Evolutionary conservation across 2,329 filamentous ascomycete species (phyloP).

Genomic region (Mycosphaerella arachidis): DNA sequence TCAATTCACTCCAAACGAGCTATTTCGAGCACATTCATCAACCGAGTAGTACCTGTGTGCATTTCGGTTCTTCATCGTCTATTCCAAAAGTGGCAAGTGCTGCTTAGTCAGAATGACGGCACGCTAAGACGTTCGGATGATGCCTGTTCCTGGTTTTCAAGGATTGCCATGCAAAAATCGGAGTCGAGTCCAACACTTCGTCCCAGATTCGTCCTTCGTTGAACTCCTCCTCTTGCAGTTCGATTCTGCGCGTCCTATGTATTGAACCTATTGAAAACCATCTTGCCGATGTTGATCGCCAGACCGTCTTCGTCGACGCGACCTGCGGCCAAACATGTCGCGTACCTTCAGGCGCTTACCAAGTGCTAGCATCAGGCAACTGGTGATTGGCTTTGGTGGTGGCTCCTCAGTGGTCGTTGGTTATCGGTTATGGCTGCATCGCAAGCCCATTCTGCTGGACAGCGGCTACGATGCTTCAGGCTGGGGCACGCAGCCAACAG

Average conservation of each 20-base stretch:
- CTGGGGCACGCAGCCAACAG: not conserved
- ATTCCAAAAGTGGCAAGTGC: constrained; percentile 3
- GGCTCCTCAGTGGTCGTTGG: constrained; percentile 14
- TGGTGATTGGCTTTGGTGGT: constrained; percentile 13
- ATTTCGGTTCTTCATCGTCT: not conserved
- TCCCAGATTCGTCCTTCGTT: not conserved
- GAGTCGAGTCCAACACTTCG: not conserved
- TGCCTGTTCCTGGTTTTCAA: constrained; percentile 4
- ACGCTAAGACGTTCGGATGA: not conserved
- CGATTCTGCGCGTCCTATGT: not conserved
- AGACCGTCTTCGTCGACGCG: constrained; percentile 3
- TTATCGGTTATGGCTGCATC: constrained; percentile 14
- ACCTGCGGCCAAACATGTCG: constrained; percentile 14
- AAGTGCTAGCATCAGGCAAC: constrained; percentile 4
- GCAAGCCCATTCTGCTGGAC: constrained; percentile 16
- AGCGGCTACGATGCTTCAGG: constrained; percentile 3
- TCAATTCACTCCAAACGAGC: not conserved
- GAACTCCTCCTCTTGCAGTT: not conserved
- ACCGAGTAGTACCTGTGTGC: too few species aligned
- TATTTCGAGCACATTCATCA: too few species aligned
- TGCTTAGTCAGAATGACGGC: not conserved
- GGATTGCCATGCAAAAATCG: constrained; percentile 3
- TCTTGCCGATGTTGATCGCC: not conserved
- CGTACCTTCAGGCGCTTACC: constrained; percentile 11
- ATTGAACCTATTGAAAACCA: not conserved